Conservation (phyloP, 2,329 filamentous ascomycete genomes). For the Aspergillus calidoustus region DNA sequence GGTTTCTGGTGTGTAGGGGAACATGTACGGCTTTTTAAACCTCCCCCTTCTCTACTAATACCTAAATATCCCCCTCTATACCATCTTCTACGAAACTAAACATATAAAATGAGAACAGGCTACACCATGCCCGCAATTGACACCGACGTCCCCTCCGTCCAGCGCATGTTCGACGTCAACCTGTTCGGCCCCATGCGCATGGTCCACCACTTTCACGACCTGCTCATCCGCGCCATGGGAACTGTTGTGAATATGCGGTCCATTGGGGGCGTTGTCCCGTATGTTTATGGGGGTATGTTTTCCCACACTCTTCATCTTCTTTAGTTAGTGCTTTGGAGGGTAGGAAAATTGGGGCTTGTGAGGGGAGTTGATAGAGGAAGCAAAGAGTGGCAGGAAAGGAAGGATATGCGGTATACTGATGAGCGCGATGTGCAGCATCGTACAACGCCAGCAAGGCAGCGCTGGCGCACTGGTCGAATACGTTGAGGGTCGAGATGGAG, state of each 20-base stretch:
- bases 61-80: too few species aligned
- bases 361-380: too few species aligned
- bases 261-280: constrained; percentile 18
- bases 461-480: constrained; percentile 15
- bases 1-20: too few species aligned
- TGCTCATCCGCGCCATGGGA: constrained; percentile 17
- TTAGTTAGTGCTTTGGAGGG: too few species aligned
- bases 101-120: background rate
- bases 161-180: constrained; percentile 9
- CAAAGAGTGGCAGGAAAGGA: too few species aligned
- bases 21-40: too few species aligned
- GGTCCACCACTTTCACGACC: too few species aligned
- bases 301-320: too few species aligned
- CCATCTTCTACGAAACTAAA: too few species aligned
- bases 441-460: constrained; percentile 21
- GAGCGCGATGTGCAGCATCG: background rate
- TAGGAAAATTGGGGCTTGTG: too few species aligned
- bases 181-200: constrained; percentile 1
- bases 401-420: too few species aligned
- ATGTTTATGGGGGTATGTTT: background rate
- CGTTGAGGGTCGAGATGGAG: constrained; percentile 13
- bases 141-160: background rate
- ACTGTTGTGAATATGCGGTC: constrained; percentile 34
- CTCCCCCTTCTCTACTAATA: too few species aligned
- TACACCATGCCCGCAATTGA: constrained; percentile 13